A percentile compares a stretch with the other conserved stretches of the same genome.
These are phyloP conservation scores for Hymenoscyphus linearis DNA, from an alignment of 2,329 filamentous ascomycete species.

Conservation along the genomic window DNA sequence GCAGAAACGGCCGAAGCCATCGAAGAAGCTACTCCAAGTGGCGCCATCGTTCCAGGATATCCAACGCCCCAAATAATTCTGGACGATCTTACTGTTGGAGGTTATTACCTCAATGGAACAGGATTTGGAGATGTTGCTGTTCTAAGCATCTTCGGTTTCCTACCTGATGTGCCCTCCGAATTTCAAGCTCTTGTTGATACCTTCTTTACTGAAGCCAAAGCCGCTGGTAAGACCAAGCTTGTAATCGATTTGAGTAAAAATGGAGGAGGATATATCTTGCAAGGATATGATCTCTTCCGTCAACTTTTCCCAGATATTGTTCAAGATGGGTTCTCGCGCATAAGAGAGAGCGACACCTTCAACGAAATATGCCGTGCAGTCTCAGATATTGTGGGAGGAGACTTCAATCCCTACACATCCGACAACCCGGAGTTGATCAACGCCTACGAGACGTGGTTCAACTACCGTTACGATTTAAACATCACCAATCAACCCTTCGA, in stretches of 20 bases:
- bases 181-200: constrained; percentile 28
- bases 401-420: constrained; percentile 26
- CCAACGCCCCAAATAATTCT: constrained; percentile 23
- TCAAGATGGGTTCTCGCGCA: constrained; percentile 25
- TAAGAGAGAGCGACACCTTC: constrained; percentile 23
- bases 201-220: constrained; percentile 42
- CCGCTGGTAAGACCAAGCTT: constrained; percentile 50
- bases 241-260: constrained; percentile 61
- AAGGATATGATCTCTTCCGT: constrained; percentile 43
- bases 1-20: background rate
- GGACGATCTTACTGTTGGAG: constrained; percentile 24
- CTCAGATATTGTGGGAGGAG: constrained; percentile 17
- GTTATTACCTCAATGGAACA: constrained; percentile 28
- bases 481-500: constrained; percentile 12
- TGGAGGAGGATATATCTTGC: constrained; percentile 45
- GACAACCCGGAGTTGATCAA: constrained; percentile 14
- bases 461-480: constrained; percentile 26
- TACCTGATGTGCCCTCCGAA: constrained; percentile 21
- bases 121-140: constrained; percentile 31
- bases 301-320: constrained; percentile 29
- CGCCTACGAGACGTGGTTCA: constrained; percentile 23
- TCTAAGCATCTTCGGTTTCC: constrained; percentile 26
- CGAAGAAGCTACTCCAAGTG: constrained; percentile 5
- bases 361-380: constrained; percentile 21
- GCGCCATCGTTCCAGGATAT: constrained; percentile 22